phyloP scores from a whole-genome alignment of 2,329 filamentous ascomycete species.

The Trichophyton schoenleinii region DNA sequence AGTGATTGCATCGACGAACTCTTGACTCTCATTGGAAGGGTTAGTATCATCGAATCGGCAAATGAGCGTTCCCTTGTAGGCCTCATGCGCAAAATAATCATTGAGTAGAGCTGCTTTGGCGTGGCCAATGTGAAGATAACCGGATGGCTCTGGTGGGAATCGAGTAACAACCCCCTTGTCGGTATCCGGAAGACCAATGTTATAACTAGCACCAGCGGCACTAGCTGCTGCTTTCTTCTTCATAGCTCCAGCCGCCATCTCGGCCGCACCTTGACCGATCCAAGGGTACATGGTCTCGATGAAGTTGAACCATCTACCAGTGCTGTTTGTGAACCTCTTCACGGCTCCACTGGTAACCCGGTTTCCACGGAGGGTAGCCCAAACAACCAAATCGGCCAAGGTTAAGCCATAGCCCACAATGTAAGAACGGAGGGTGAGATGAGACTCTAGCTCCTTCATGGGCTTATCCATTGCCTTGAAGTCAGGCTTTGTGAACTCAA shows the following conservation, averaged over 20 bases:
- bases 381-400: constrained; percentile 15
- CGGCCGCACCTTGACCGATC: constrained; percentile 13
- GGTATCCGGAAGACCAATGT: constrained; percentile 22
- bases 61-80: constrained; percentile 80
- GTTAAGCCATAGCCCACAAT: constrained; percentile 15
- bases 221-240: constrained; percentile 16
- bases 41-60: constrained; percentile 97
- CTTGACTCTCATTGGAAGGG: constrained; percentile 90
- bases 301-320: constrained; percentile 16
- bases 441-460: constrained; percentile 16
- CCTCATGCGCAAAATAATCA: constrained; percentile 91
- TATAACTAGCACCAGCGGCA: constrained; percentile 17
- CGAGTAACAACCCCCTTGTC: constrained; percentile 23
- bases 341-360: constrained; percentile 11
- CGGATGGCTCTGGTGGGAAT: constrained; percentile 27
- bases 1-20: constrained; percentile 87
- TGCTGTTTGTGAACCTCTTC: constrained; percentile 8
- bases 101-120: constrained; percentile 87
- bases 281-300: constrained; percentile 17
- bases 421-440: constrained; percentile 15
- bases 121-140: constrained; percentile 49
- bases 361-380: constrained; percentile 17
- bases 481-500: constrained; percentile 10
- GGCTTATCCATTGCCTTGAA: constrained; percentile 16
- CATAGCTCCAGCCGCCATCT: constrained; percentile 12